These are phyloP conservation scores for Amorphotheca resinae DNA, from an alignment of 495 filamentous ascomycete species.

Conservation along the genomic window DNA sequence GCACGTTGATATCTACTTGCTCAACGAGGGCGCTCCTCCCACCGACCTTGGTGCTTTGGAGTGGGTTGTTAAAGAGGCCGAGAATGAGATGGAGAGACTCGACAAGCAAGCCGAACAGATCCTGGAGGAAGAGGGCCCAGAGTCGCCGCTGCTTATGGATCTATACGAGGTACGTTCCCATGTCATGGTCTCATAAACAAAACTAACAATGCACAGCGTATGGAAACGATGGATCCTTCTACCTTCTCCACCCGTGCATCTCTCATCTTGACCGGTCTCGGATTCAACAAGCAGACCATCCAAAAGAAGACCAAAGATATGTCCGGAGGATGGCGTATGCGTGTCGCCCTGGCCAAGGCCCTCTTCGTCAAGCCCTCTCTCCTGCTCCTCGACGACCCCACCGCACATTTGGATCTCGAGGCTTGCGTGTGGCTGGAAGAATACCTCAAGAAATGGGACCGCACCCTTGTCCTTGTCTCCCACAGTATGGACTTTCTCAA, in stretches of 20 bases:
- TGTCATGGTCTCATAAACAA: neutral
- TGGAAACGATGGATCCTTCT: conserved; percentile 99
- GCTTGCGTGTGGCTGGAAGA: conserved; percentile 99
- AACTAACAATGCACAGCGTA: conserved; percentile 46
- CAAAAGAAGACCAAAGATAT: conserved; percentile 99
- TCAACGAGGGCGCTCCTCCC: conserved; percentile 94
- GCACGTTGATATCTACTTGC: conserved; percentile 94
- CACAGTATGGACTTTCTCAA: conserved; percentile 99
- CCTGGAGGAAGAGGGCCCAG: conserved; percentile 81
- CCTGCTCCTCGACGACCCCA: conserved; percentile 94
- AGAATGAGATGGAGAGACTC: conserved; percentile 81
- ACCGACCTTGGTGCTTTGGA: conserved; percentile 82
- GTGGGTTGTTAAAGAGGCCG: conserved; percentile 93
- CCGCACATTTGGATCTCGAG: conserved; percentile 97
- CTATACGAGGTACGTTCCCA: conserved; percentile 71
- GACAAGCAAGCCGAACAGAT: conserved; percentile 84
- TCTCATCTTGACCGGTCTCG: conserved; percentile 94
- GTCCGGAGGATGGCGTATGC: conserved; percentile 99
- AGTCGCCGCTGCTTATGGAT: conserved; percentile 83
- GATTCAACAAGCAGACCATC: conserved; percentile 96
- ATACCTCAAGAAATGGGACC: conserved; percentile 99
- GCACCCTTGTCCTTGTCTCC: conserved; percentile 92
- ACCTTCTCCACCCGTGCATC: conserved; percentile 97
- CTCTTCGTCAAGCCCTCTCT: conserved; percentile 97
- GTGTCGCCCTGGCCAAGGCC: conserved; percentile 93